Base-by-base conservation (phyloP, 176 grass and related monocot genomes). In the Typha latifolia region DNA sequence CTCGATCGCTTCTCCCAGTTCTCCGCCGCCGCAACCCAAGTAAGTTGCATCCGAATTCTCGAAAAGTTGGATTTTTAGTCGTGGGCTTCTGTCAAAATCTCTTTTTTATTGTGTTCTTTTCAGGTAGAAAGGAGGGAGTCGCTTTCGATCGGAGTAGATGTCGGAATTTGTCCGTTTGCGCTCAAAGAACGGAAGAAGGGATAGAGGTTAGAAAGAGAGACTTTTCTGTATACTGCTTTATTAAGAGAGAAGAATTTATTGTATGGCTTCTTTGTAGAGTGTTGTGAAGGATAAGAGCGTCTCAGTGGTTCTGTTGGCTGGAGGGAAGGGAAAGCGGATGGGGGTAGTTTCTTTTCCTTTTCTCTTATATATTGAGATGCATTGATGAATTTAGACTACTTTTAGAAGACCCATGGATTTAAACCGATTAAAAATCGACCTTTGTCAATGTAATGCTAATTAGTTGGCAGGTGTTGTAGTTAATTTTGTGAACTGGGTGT, bases 241-340 rank as follows among this genome's bases (percentile, higher is more conserved):
- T 11, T 71, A 51, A 56, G 56, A 12, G 2, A 3, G n/a, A 22
- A 20, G 32, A 24, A 43, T 23, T 72, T 81, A 67, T 74, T 16
- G n/a, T 62, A 37, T 32, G 14, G 5, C 48, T 73, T 49, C 66
- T 75, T 69, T 12, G 4, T 16, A 97, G 93, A 72, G 48, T 62
- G 62, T 62, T 49, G 85, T 92, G 48, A 89, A 89, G 83, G 83
- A 86, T 67, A 91, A 77, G 80, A 91, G 84, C 66, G 91, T 96
- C 62, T 96, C 89, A 8, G 94, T 97, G 72, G 78, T 97, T 73
- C 89, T 97, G 23, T 68, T 97, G 66, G 85, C 94, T 2, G 94
- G 94, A 53, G 94, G 94, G 0, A 80, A 87, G 61, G 94, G 94
- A 12, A 97, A 86, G 70, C 79, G 88, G 70, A 92, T 92, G 94